Base-by-base conservation (phyloP, 2,329 filamentous ascomycete genomes). In the Cytospora piceicola region DNA sequence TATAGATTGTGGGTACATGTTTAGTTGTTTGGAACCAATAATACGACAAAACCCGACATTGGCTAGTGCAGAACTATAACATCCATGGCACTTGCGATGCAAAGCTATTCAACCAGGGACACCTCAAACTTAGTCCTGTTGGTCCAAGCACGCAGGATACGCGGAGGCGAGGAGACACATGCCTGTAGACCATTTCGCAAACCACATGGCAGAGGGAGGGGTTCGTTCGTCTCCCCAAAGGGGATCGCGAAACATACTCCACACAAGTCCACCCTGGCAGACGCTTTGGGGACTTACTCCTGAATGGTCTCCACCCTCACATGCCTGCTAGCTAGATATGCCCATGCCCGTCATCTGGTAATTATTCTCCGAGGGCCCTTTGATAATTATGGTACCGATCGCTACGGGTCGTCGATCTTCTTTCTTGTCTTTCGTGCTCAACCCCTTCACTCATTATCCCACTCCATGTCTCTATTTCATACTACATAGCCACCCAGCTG, bases 291-390 rank as follows among this genome's bases (percentile, higher is more conserved):
- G 17, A 7, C 6, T n/a, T 49, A n/a, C 46, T 24, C 46, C 46
- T 49, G n/a, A 49, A 24, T 7, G 9, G 46, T 49, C 24, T 22
- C 46, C 46, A 49, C 46, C 8, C 4, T 11, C 3, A 24, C 46
- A 49, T 49, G 46, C 46, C 5, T 24, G n/a, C 4, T 14, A 14
- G n/a, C 46, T 14, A 9, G n/a, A 8, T 49, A 42, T 52, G 53
- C 60, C 53, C 61, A 63, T 57, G 56, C 36, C 39, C 42, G 30
- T 24, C 46, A 49, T 49, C 34, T 63, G 61, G 51, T 55, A 62
- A 63, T 63, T 63, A 63, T 63, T 63, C 61, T 63, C 61, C 61
- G 61, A 63, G 22, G 34, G 9, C 29, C 56, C 53, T 46, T 30
- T 42, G 39, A 36, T 29, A 22, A 49, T 49, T 22, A 24, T 9